Percentiles rank a stretch among this genome's conserved stretches.
phyloP scores from a whole-genome alignment of 305 asterid species.

The Caryopteris hybrid region DNA sequence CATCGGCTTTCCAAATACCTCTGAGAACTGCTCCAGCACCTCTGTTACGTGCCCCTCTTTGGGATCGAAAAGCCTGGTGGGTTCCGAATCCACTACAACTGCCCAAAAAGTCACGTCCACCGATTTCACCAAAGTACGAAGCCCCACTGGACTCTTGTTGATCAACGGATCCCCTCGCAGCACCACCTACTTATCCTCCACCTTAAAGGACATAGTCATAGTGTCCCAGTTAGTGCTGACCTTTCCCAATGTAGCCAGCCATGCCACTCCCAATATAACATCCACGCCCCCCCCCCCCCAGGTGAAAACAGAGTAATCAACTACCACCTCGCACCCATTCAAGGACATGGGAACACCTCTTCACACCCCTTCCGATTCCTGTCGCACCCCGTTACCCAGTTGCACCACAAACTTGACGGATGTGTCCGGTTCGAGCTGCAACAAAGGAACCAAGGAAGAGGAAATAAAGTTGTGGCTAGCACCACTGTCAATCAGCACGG shows the following conservation, averaged over 20 bases:
- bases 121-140: not conserved
- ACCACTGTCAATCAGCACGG: not conserved
- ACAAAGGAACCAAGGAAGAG: too few relatives aligned
- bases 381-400: not conserved
- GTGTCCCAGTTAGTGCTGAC: not conserved
- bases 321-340: not conserved
- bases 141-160: not conserved
- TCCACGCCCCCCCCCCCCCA: not conserved
- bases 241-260: not conserved
- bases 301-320: not conserved
- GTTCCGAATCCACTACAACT: not conserved
- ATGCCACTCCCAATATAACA: not conserved
- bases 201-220: not conserved
- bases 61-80: not conserved
- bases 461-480: too few relatives aligned
- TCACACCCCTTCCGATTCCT: not conserved
- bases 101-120: not conserved
- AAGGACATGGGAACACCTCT: not conserved
- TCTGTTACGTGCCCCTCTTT: not conserved
- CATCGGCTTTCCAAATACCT: not conserved
- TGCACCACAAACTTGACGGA: too few relatives aligned
- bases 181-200: not conserved
- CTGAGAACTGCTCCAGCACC: not conserved
- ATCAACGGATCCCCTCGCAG: not conserved
- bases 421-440: too few relatives aligned